phyloP scores from a whole-genome alignment of 2,329 filamentous ascomycete genomes.

The Zymoseptoria brevis region DNA sequence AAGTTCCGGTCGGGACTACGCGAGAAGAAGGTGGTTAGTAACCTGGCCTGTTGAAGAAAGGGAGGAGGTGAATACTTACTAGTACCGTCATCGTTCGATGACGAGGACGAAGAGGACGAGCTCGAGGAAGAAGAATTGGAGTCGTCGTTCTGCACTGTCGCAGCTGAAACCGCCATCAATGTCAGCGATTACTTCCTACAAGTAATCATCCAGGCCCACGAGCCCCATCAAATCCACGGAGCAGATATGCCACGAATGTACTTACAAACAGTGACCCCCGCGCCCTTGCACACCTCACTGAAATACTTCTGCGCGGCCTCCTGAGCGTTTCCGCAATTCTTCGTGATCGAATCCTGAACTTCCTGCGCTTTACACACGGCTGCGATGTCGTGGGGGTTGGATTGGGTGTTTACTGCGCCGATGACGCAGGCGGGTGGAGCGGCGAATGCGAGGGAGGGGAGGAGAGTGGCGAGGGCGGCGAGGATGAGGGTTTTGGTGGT shows the following conservation, averaged over 20 bases:
- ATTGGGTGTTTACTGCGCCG: constrained; percentile 38
- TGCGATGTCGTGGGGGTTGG: constrained; percentile 27
- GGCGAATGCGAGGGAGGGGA: constrained; percentile 32
- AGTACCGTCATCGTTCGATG: neutral
- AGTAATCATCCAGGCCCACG: too few relatives aligned
- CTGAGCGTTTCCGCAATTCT: constrained; percentile 25
- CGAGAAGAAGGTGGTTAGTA: constrained; percentile 7
- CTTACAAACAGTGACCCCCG: constrained; percentile 26
- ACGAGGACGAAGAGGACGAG: neutral
- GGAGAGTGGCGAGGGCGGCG: too few relatives aligned
- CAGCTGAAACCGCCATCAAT: neutral
- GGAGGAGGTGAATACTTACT: neutral
- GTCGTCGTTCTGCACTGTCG: constrained; percentile 2
- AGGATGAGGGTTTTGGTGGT: neutral
- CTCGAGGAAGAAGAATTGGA: constrained; percentile 5
- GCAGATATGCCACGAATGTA: neutral
- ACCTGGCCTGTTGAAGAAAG: neutral
- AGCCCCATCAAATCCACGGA: neutral
- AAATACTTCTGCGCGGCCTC: constrained; percentile 26
- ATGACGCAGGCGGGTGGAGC: constrained; percentile 45
- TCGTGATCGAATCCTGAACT: constrained; percentile 22
- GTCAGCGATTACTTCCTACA: neutral
- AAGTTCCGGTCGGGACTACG: constrained; percentile 5
- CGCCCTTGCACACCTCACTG: constrained; percentile 25
- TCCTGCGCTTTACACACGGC: constrained; percentile 23